phyloP scores from a whole-genome alignment of 1,139 yeast species.

The Geotrichum phurueaensis region DNA sequence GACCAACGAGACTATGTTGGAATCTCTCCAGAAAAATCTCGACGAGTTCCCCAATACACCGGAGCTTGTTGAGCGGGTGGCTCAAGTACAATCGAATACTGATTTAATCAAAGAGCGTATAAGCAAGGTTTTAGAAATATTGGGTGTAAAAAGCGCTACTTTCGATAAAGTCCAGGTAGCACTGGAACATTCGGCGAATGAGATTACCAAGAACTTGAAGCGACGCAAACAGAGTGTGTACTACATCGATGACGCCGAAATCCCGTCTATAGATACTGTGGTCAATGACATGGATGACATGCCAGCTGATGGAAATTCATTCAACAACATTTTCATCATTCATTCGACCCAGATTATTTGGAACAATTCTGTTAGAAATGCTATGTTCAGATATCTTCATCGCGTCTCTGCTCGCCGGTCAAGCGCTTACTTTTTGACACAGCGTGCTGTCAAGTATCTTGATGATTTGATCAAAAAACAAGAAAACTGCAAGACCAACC shows the following conservation, averaged over 20 bases:
- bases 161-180: constrained; percentile 12
- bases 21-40: constrained; percentile 31
- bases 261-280: constrained; percentile 8
- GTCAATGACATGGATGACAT: constrained; percentile 27
- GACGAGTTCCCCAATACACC: constrained; percentile 26
- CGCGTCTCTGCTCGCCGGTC: constrained; percentile 53
- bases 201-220: constrained; percentile 15
- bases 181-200: constrained; percentile 12
- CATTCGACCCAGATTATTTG: constrained; percentile 75
- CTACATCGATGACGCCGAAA: constrained; percentile 3
- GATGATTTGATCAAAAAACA: constrained; percentile 42
- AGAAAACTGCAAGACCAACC: background rate
- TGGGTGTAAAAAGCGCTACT: constrained; percentile 1
- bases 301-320: constrained; percentile 35
- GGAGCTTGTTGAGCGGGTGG: constrained; percentile 26
- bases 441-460: constrained; percentile 66
- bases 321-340: constrained; percentile 71
- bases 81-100: constrained; percentile 35
- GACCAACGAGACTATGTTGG: constrained; percentile 36
- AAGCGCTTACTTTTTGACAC: constrained; percentile 56
- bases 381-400: constrained; percentile 57
- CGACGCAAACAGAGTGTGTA: constrained; percentile 15
- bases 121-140: constrained; percentile 3
- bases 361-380: constrained; percentile 64
- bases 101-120: constrained; percentile 35